A percentile compares a stretch with the other conserved stretches of the same genome.
These are phyloP conservation scores for Claviceps capensis DNA, from an alignment of 2,329 filamentous ascomycete species.

Conservation along the genomic window DNA sequence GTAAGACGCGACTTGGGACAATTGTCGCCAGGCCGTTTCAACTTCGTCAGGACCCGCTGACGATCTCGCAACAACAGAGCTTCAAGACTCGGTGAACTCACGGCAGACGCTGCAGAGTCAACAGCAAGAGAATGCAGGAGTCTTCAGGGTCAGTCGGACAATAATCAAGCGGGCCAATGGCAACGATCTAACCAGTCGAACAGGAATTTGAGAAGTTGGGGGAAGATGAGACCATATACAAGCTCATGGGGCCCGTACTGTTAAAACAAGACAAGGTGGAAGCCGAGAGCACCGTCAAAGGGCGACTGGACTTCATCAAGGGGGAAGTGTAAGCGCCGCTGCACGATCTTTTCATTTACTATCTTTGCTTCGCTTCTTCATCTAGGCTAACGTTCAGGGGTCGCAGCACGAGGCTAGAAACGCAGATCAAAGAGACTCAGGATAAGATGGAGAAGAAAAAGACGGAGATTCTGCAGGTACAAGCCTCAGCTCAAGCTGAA, in stretches of 20 bases:
- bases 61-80: slow-evolving; percentile 39
- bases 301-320: slow-evolving; percentile 79
- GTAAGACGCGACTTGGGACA: slow-evolving; percentile 27
- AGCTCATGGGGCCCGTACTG: slow-evolving; percentile 81
- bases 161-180: neutral
- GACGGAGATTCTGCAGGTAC: slow-evolving; percentile 43
- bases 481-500: slow-evolving; percentile 32
- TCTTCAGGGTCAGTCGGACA: slow-evolving; percentile 51
- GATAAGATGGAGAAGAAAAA: slow-evolving; percentile 45
- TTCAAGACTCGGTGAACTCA: slow-evolving; percentile 61
- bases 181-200: neutral
- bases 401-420: slow-evolving; percentile 28
- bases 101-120: slow-evolving; percentile 90
- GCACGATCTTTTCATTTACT: neutral
- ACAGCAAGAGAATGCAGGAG: slow-evolving; percentile 80
- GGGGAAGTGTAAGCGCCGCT: slow-evolving; percentile 68
- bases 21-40: neutral
- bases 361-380: neutral
- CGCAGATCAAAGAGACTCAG: slow-evolving; percentile 40
- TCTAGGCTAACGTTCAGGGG: slow-evolving; percentile 7
- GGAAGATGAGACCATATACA: slow-evolving; percentile 85
- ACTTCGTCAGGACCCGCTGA: neutral
- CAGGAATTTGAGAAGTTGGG: slow-evolving; percentile 72
- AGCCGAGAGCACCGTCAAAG: slow-evolving; percentile 81
- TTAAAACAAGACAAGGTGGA: slow-evolving; percentile 90